Conservation (phyloP, 192 early-diverging fungal species). For the Allomyces macrogynus region DNA sequence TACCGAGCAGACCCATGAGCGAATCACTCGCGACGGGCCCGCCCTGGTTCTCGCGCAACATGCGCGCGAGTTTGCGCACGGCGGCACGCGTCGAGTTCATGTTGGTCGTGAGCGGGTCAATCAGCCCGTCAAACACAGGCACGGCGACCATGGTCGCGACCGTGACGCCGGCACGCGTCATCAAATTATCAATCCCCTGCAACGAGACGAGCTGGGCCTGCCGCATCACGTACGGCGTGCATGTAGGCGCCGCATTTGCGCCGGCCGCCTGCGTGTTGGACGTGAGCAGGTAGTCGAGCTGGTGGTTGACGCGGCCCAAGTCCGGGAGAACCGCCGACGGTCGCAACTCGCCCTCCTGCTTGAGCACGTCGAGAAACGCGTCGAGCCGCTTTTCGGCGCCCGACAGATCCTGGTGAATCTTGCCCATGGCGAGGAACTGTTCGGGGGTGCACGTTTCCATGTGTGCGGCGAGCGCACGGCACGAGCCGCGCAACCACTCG, state of each 20-base stretch:
- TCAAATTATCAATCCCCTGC: background rate
- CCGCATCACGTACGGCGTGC: background rate
- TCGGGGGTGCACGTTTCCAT: background rate
- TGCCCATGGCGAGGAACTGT: background rate
- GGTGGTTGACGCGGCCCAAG: constrained; percentile 6
- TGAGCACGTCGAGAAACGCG: constrained; percentile 9
- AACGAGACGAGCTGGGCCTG: background rate
- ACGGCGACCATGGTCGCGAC: background rate
- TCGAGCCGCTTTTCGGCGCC: constrained; percentile 14
- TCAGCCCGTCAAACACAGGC: background rate
- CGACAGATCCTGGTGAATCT: constrained; percentile 8
- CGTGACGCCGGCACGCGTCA: background rate
- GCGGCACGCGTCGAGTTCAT: background rate
- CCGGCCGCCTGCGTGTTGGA: constrained; percentile 2
- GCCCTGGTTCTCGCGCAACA: background rate
- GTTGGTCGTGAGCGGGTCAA: background rate
- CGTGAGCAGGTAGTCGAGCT: constrained; percentile 6
- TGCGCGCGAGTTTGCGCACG: background rate
- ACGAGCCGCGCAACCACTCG: background rate
- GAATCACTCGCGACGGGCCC: background rate
- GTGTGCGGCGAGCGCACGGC: constrained; percentile 1
- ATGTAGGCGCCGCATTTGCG: background rate
- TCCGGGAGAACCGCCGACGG: constrained; percentile 8
- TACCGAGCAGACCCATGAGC: background rate
- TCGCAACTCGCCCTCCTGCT: constrained; percentile 8